phyloP scores from a whole-genome alignment of 306 rosid species.

The Prunus mira region DNA sequence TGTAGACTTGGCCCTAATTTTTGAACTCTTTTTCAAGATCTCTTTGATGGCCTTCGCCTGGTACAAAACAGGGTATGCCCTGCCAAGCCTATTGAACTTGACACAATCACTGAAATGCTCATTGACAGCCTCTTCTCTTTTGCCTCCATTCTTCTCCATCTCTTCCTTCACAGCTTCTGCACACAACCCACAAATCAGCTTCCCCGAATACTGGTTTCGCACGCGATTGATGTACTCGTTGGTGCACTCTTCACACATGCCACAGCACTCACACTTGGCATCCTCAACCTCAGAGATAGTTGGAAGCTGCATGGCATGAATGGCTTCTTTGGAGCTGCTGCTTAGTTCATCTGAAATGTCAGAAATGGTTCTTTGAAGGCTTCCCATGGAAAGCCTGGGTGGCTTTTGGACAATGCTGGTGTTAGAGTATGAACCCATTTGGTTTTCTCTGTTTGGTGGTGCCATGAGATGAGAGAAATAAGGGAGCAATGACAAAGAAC shows the following conservation, averaged over 20 bases:
- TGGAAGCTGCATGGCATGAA: slow-evolving; percentile 12
- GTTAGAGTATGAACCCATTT: slow-evolving; percentile 15
- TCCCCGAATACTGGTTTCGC: slow-evolving; percentile 41
- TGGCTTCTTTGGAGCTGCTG: slow-evolving; percentile 3
- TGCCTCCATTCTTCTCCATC: slow-evolving; percentile 49
- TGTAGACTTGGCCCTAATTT: slow-evolving; percentile 24
- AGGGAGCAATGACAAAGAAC: too few species aligned
- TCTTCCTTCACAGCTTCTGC: slow-evolving; percentile 54
- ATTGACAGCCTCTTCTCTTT: slow-evolving; percentile 41
- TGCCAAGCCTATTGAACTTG: slow-evolving; percentile 49
- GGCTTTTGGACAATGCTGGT: slow-evolving; percentile 2
- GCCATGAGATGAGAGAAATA: slow-evolving; percentile 3
- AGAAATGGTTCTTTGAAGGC: slow-evolving; percentile 43
- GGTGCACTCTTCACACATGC: slow-evolving; percentile 57
- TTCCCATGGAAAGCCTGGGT: slow-evolving; percentile 27
- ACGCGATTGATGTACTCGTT: slow-evolving; percentile 38
- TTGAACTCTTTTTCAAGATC: slow-evolving; percentile 44
- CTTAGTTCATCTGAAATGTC: slow-evolving; percentile 34
- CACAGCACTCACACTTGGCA: slow-evolving; percentile 69
- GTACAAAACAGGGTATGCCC: slow-evolving; percentile 43
- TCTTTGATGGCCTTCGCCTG: slow-evolving; percentile 53
- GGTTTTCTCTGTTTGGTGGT: slow-evolving; percentile 26
- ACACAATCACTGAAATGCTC: slow-evolving; percentile 50
- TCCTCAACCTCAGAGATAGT: slow-evolving; percentile 30
- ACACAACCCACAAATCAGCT: slow-evolving; percentile 52